A percentile compares a stretch with the other conserved stretches of the same genome.
phyloP scores from a whole-genome alignment of 1,284 basidiomycete genomes.

The Austropuccinia psidii region DNA sequence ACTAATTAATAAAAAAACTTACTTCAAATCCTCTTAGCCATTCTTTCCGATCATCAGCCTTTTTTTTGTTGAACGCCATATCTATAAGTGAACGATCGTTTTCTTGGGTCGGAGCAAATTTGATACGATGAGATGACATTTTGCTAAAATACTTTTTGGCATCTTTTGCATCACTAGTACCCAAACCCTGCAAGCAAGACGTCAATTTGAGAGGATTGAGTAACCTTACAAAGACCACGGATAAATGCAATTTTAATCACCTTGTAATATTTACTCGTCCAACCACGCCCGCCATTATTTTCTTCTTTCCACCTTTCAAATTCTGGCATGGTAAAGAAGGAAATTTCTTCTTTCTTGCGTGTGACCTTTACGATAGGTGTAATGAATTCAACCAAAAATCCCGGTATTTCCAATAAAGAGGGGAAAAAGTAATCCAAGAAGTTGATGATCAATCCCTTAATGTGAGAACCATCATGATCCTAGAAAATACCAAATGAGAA shows the following conservation, averaged over 20 bases:
- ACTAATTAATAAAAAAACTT: slow-evolving; percentile 41
- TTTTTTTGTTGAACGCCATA: slow-evolving; percentile 99
- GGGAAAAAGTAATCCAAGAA: slow-evolving; percentile 97
- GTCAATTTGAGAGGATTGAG: background rate
- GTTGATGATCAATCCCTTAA: slow-evolving; percentile 98
- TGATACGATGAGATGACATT: slow-evolving; percentile 88
- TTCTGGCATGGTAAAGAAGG: slow-evolving; percentile 97
- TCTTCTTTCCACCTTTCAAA: slow-evolving; percentile 85
- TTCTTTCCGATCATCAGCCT: slow-evolving; percentile 96
- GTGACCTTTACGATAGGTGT: slow-evolving; percentile 92
- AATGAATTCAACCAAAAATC: slow-evolving; percentile 96
- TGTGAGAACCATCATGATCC: slow-evolving; percentile 99
- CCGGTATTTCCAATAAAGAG: slow-evolving; percentile 79
- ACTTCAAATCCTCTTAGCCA: slow-evolving; percentile 92
- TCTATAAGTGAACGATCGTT: slow-evolving; percentile 88
- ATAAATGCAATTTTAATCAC: slow-evolving; percentile 49
- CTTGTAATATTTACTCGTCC: slow-evolving; percentile 96
- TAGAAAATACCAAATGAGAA: slow-evolving; percentile 47
- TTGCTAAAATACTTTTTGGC: slow-evolving; percentile 87
- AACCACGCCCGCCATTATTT: slow-evolving; percentile 71
- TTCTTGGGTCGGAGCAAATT: slow-evolving; percentile 71
- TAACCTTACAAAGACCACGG: background rate
- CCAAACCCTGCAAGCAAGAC: slow-evolving; percentile 70
- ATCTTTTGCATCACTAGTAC: slow-evolving; percentile 80
- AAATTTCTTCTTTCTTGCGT: slow-evolving; percentile 69